Conservation (phyloP, 2,329 filamentous ascomycete genomes). For the Fusarium gaditjirri region DNA sequence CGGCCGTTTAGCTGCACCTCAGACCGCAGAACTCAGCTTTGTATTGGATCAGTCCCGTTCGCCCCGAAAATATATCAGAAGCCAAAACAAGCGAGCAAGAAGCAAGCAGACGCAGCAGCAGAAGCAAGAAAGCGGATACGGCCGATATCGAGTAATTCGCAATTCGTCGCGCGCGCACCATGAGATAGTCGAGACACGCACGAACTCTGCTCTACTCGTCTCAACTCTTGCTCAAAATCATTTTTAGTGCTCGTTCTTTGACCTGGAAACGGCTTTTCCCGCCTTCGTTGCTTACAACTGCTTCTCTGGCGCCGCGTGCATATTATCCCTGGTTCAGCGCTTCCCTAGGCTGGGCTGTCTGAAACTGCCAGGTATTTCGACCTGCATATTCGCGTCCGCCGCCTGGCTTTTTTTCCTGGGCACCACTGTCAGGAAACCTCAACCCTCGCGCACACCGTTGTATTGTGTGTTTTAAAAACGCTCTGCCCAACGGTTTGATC, state of each 20-base stretch:
- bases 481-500: constrained; percentile 11
- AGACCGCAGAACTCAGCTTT: constrained; percentile 7
- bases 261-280: constrained; percentile 34
- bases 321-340: constrained; percentile 35
- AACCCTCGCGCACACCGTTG: constrained; percentile 21
- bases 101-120: constrained; percentile 22
- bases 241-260: constrained; percentile 46
- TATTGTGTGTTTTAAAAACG: constrained; percentile 12
- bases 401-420: constrained; percentile 34
- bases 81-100: constrained; percentile 23
- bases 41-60: constrained; percentile 31
- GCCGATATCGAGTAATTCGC: constrained; percentile 50
- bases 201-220: constrained; percentile 43
- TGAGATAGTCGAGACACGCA: constrained; percentile 54
- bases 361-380: constrained; percentile 46
- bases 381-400: constrained; percentile 44
- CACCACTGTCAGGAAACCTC: constrained; percentile 30
- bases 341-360: constrained; percentile 33
- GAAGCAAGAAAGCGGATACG: constrained; percentile 36
- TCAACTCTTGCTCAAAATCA: background rate
- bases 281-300: constrained; percentile 27
- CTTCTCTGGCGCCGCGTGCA: constrained; percentile 36
- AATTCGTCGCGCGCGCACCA: constrained; percentile 52
- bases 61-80: constrained; percentile 29
- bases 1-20: constrained; percentile 41